Base-by-base conservation (phyloP, 495 filamentous ascomycete species). In the Neurospora sp. region DNA sequence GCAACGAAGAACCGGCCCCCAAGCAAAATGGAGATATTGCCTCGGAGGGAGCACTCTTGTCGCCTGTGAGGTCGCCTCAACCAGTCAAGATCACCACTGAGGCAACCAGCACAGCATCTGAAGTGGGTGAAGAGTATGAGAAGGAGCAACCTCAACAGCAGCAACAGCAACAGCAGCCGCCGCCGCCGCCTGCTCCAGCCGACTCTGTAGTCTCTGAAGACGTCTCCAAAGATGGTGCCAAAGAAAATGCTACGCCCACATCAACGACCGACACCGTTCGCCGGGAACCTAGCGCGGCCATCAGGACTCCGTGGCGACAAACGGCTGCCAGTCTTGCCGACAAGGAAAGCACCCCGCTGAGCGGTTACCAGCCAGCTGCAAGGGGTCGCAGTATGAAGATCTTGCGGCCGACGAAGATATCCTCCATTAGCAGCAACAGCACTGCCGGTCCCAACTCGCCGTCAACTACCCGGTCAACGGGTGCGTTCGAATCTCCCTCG, bases 381-480 rank as follows among this genome's bases (percentile, higher is more conserved):
- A 82, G 88, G 41, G 82, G 87, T 3, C 88, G 91, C 70, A 85
- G 87, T 39, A 94, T 94, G 92, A 95, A 93, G 83, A 88, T 95
- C 10, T 85, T 95, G n/a, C 89, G 91, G 73, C 88, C 92, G 11
- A 87, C 84, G 46, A 92, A 90, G 77, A 66, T 66, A 66, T 66
- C 54, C 6, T 66, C 54, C 27, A 66, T 66, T 18, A 66, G 54
- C 54, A 66, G 14, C 54, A 66, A 18, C 23, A 66, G 54, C 27
- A 66, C 54, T 66, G 31, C 7, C 27, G 54, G 54, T 77, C 87
- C 1, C 76, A 79, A 79, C 16, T 87, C 88, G 3, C 82, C 83
- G 9, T 82, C 83, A 23, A 60, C 76, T n/a, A 81, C 82, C 16
- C 81, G 83, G 71, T 87, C 86, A 1, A 84, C 84, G 6, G 76